Percentiles rank a stretch among this genome's conserved stretches.
Evolutionary conservation across 805 yeast species (phyloP).

Genomic region (Lipomyces anomalus): DNA sequence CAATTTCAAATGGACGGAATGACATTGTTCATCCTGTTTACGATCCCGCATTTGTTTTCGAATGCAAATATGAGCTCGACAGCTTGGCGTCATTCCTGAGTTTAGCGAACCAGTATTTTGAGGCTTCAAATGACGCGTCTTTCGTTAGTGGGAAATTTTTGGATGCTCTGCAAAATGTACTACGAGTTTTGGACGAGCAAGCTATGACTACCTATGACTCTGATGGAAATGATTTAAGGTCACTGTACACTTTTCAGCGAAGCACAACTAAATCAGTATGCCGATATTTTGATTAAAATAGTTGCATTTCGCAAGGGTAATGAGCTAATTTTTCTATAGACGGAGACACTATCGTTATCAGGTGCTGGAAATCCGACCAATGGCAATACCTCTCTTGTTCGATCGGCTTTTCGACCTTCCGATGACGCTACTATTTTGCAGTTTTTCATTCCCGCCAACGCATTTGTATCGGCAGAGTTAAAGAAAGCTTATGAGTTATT

Average conservation of each 20-base stretch:
- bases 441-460: slow-evolving; percentile 80
- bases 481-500: slow-evolving; percentile 21
- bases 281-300: no score
- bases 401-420: slow-evolving; percentile 82
- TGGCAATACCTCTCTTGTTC: slow-evolving; percentile 59
- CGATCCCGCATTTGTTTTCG: slow-evolving; percentile 68
- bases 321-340: no score
- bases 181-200: slow-evolving; percentile 54
- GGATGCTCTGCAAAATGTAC: slow-evolving; percentile 32
- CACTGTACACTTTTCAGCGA: slow-evolving; percentile 64
- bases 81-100: slow-evolving; percentile 78
- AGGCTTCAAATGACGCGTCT: slow-evolving; percentile 46
- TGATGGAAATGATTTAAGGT: slow-evolving; percentile 31
- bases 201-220: slow-evolving; percentile 46
- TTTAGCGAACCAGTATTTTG: slow-evolving; percentile 63
- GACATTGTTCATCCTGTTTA: slow-evolving; percentile 69
- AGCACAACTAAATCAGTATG: slow-evolving; percentile 59
- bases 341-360: slow-evolving; percentile 71
- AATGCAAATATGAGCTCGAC: slow-evolving; percentile 86
- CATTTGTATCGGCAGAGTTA: slow-evolving; percentile 61
- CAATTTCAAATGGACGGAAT: slow-evolving; percentile 27
- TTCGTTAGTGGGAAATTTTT: slow-evolving; percentile 37
- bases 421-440: slow-evolving; percentile 82
- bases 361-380: slow-evolving; percentile 86
- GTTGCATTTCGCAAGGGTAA: no score